Base-by-base conservation (phyloP, 495 filamentous ascomycete species). In the Aspergillus olivimuriae region DNA sequence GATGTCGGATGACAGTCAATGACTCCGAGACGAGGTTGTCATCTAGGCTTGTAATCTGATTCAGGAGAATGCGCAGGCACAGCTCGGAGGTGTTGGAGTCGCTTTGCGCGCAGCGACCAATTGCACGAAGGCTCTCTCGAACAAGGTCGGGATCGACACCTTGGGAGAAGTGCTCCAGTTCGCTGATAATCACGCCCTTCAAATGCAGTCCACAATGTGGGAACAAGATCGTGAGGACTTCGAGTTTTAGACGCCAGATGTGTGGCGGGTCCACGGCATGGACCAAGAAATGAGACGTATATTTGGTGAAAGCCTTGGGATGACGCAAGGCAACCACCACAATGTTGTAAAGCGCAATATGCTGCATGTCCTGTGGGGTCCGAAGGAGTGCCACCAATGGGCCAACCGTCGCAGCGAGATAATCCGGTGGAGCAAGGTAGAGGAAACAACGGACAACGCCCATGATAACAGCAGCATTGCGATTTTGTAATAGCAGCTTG, bases 401-500 rank as follows among this genome's bases (percentile, higher is more conserved):
- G 0, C 89, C 91, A 46, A 94, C 76, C 4, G 87, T 78, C 16
- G 66, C 53, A 33, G 74, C 71, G 19, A 89, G 75, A 52, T 94
- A 85, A 26, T 82, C 81, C 4, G 78, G 64, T 0, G 87, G 87
- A 6, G 85, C 88, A 11, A 97, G 72, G 49, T 91, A 83, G 16
- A 84, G 74, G 58, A 90, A 97, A 57, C 83, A 87, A 34, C 90
- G 80, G 4, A 84, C 82, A 19, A 95, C 85, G 5, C 91, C 84
- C 10, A 96, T 76, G 37, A 98, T 83, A 14, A 97, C 90, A 22
- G 87, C 91, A 0, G 91, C 86, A 57, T 95, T 98, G 40, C 94
- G 84, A 35, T 84, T 94, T 49, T 94, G 87, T 9, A 97, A 68
- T n/a, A 98, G 74, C 15, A 88, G 75, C 46, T 79, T 83, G 62